Conservation (phyloP, 345 rosid species). For the Pugionium dolabratum region DNA sequence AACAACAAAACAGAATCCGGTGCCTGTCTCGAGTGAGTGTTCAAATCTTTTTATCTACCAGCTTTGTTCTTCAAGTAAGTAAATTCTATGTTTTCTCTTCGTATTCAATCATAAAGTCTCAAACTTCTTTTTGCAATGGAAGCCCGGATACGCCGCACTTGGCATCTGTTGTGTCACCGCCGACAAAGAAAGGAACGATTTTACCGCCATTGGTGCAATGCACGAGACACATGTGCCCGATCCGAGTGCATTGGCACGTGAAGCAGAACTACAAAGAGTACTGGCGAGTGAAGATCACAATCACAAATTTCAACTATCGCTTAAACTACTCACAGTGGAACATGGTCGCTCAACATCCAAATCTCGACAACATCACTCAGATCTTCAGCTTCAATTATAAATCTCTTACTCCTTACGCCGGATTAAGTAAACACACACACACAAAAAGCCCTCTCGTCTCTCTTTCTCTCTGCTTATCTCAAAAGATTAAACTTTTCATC, state of each 20-base stretch:
- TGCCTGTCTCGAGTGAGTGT: slow-evolving; percentile 65
- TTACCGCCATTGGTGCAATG: slow-evolving; percentile 65
- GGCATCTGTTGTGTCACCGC: slow-evolving; percentile 66
- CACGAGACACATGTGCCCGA: slow-evolving; percentile 86
- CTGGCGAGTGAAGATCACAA: slow-evolving; percentile 89
- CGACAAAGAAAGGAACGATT: slow-evolving; percentile 43
- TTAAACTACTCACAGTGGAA: slow-evolving; percentile 87
- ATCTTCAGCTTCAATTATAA: slow-evolving; percentile 76
- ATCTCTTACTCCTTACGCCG: slow-evolving; percentile 71
- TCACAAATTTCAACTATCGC: slow-evolving; percentile 79
- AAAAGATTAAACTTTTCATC: neutral
- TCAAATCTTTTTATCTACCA: neutral
- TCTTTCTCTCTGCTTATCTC: slow-evolving; percentile 13
- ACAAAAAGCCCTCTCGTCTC: neutral
- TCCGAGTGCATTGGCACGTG: slow-evolving; percentile 87
- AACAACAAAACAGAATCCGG: slow-evolving; percentile 50
- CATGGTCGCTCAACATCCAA: slow-evolving; percentile 85
- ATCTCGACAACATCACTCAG: slow-evolving; percentile 72
- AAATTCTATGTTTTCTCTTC: neutral
- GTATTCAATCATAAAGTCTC: slow-evolving; percentile 2
- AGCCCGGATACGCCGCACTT: slow-evolving; percentile 62
- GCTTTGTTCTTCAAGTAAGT: no score
- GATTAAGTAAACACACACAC: slow-evolving; percentile 58
- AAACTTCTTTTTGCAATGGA: slow-evolving; percentile 28
- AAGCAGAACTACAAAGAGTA: slow-evolving; percentile 86